Conservation (phyloP, 345 rosid species). For the Gossypium sturtianum region DNA sequence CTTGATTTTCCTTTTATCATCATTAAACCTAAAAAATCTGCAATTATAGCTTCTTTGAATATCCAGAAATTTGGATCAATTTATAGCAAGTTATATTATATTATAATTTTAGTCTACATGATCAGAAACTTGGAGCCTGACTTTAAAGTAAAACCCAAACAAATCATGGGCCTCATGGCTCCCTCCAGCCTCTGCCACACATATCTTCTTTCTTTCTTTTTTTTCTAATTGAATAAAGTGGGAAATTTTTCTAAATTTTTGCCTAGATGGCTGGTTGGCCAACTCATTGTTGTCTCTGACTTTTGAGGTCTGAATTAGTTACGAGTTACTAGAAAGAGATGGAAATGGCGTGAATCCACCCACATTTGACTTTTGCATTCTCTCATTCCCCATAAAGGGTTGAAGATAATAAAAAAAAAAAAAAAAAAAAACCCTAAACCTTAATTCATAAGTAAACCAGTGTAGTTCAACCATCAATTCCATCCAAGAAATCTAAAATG, state of each 20-base stretch:
- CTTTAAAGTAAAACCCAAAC: not conserved
- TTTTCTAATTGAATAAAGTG: not conserved
- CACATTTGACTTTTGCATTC: not conserved
- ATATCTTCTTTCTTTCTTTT: not conserved
- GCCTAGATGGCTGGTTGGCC: not conserved
- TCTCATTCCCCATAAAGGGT: not conserved
- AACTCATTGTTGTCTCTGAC: conserved; percentile 1
- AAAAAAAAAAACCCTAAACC: not conserved
- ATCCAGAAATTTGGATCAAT: not conserved
- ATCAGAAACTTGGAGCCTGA: not conserved
- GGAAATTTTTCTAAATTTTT: not conserved
- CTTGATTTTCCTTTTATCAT: conserved; percentile 9
- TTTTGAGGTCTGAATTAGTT: not conserved
- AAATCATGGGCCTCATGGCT: not conserved
- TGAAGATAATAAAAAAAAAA: not conserved
- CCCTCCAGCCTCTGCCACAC: not conserved
- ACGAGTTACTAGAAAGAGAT: not conserved
- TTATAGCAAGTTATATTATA: not conserved
- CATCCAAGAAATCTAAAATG: no score
- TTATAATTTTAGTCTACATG: not conserved
- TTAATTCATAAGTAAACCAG: not conserved
- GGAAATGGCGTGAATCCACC: not conserved
- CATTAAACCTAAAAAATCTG: conserved; percentile 15
- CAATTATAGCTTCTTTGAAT: not conserved
- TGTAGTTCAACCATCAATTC: no score